These are phyloP conservation scores for Colletotrichum zoysiae DNA, from an alignment of 2,329 filamentous ascomycete genomes.

Conservation along the genomic window DNA sequence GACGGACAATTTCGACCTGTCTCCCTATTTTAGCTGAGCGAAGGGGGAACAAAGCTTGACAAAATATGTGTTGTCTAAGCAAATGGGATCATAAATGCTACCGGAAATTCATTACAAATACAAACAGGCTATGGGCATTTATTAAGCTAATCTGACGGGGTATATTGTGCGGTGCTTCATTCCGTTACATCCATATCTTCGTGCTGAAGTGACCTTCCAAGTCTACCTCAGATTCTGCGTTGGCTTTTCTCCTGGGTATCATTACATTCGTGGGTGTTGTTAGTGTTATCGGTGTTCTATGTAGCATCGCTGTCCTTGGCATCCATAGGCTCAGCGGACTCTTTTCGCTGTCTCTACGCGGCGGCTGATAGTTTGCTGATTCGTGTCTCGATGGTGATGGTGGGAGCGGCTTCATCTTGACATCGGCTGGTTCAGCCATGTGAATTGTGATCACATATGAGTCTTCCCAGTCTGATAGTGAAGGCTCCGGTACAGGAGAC, in stretches of 20 bases:
- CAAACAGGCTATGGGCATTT: neutral
- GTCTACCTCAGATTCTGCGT: constrained; percentile 29
- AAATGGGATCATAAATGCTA: neutral
- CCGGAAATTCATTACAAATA: neutral
- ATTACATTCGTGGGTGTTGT: constrained; percentile 7
- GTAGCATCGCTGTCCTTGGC: neutral
- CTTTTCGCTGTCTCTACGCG: constrained; percentile 14
- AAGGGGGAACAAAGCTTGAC: neutral
- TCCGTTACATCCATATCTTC: constrained; percentile 26
- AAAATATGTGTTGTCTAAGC: neutral
- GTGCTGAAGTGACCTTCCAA: constrained; percentile 15
- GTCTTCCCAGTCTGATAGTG: neutral
- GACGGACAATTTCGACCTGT: neutral
- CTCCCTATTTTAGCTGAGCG: too few species aligned
- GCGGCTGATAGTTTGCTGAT: neutral
- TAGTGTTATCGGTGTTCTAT: constrained; percentile 6
- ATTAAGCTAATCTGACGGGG: neutral
- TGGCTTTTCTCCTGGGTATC: constrained; percentile 10
- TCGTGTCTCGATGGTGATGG: constrained; percentile 10
- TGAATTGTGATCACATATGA: constrained; percentile 23
- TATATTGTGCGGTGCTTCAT: neutral
- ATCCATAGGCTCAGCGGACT: neutral
- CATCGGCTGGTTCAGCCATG: constrained; percentile 15
- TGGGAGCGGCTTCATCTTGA: constrained; percentile 30
- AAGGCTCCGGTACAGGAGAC: neutral